These are phyloP conservation scores for Dictyophora rubrovolvata DNA, from an alignment of 768 basidiomycete genomes.

Conservation along the genomic window DNA sequence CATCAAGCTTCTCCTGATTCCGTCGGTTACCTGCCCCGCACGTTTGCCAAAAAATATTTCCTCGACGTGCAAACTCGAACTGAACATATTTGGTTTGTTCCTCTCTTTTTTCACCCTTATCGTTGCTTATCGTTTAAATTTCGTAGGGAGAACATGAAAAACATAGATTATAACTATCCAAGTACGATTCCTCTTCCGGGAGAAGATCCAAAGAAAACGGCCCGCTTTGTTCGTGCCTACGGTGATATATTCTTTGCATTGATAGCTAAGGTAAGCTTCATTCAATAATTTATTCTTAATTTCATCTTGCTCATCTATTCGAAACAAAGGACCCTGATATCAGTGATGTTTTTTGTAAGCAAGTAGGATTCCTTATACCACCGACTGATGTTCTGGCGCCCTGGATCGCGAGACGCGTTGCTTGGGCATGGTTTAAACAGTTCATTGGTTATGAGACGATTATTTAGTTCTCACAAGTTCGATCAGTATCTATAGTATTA, in stretches of 20 bases:
- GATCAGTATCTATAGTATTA: too few relatives aligned
- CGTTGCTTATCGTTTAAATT: background rate
- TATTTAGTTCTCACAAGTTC: background rate
- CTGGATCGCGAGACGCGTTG: background rate
- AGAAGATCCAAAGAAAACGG: background rate
- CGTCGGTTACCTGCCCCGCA: background rate
- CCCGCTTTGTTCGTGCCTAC: background rate
- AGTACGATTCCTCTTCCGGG: conserved; percentile 12
- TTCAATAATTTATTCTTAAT: background rate
- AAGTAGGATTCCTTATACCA: background rate
- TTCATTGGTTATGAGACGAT: background rate
- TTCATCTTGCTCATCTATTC: background rate
- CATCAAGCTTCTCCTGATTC: background rate
- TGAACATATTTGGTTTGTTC: conserved; percentile 8
- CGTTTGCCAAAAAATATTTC: background rate
- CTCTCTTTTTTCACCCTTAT: background rate
- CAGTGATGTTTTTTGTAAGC: background rate
- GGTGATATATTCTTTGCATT: background rate
- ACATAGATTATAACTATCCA: conserved; percentile 10
- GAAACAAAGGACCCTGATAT: background rate
- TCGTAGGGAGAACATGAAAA: background rate
- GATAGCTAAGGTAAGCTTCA: background rate
- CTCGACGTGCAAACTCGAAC: conserved; percentile 1
- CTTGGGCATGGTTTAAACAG: background rate
- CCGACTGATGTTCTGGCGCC: background rate